Percentiles rank a stretch among this genome's conserved stretches.
Conservation (phyloP, 2,329 filamentous ascomycete genomes). For the Calonectria henricotiae region DNA sequence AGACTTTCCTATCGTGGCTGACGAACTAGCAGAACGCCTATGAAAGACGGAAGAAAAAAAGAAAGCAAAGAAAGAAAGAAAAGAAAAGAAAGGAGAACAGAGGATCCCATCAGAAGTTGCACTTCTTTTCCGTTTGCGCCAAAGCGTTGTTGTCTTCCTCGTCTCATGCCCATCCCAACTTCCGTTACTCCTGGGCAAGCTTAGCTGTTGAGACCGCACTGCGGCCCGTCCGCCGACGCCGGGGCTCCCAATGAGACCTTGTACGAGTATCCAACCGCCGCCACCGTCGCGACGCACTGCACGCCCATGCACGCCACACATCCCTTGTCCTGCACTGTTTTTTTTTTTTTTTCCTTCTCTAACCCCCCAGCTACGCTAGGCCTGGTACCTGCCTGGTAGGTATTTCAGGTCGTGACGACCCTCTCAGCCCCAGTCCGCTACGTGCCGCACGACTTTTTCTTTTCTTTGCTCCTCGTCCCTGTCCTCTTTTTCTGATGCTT, state of each 20-base stretch:
- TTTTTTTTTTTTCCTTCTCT: slow-evolving; percentile 13
- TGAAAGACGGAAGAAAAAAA: not conserved
- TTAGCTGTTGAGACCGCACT: slow-evolving; percentile 37
- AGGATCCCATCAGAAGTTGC: not conserved
- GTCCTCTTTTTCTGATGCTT: slow-evolving; percentile 25
- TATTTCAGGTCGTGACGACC: slow-evolving; percentile 46
- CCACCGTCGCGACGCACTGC: slow-evolving; percentile 27
- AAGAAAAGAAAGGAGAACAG: not conserved
- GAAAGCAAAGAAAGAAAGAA: not conserved
- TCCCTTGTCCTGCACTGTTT: slow-evolving; percentile 16
- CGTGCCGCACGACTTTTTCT: slow-evolving; percentile 40
- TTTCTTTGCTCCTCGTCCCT: slow-evolving; percentile 31
- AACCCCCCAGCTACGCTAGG: slow-evolving; percentile 20
- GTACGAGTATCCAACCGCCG: slow-evolving; percentile 21
- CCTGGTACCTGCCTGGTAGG: slow-evolving; percentile 19
- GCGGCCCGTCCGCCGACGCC: slow-evolving; percentile 44
- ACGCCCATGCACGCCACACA: slow-evolving; percentile 34
- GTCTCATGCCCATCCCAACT: slow-evolving; percentile 31
- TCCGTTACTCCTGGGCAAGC: slow-evolving; percentile 8
- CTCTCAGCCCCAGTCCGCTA: slow-evolving; percentile 45
- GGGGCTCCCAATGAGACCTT: slow-evolving; percentile 29
- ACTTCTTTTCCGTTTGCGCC: not conserved
- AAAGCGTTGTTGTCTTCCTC: slow-evolving; percentile 14
- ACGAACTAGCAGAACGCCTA: not conserved
- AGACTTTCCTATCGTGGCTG: slow-evolving; percentile 1